These are phyloP conservation scores for Venturiaceae sp. DNA, from an alignment of 2,329 filamentous ascomycete genomes.

Conservation along the genomic window DNA sequence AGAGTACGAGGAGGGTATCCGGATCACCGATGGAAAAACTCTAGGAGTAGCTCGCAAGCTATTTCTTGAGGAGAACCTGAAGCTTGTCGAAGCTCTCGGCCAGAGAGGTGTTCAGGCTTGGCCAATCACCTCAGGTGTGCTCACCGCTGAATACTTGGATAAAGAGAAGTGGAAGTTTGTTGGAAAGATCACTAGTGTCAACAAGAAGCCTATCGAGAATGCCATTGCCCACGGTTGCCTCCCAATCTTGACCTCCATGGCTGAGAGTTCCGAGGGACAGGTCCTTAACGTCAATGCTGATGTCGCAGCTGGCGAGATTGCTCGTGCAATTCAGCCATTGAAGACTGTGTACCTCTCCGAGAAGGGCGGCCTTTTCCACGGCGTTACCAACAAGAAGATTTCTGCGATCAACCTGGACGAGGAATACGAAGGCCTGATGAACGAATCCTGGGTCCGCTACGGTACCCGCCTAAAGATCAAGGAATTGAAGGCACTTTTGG, in stretches of 20 bases:
- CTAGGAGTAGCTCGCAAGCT: constrained; percentile 82
- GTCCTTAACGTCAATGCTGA: constrained; percentile 97
- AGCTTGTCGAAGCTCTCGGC: constrained; percentile 82
- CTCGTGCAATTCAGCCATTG: constrained; percentile 76
- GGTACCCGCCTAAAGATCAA: constrained; percentile 95
- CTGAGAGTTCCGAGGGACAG: constrained; percentile 82
- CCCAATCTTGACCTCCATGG: constrained; percentile 92
- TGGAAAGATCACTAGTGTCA: constrained; percentile 88
- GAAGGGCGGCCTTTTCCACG: constrained; percentile 92
- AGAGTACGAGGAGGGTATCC: constrained; percentile 91
- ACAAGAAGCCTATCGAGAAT: constrained; percentile 81
- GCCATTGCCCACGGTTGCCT: constrained; percentile 86
- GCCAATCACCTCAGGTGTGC: constrained; percentile 81
- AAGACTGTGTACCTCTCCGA: constrained; percentile 99
- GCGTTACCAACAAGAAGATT: constrained; percentile 88
- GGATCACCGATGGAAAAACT: constrained; percentile 92
- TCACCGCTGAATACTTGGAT: constrained; percentile 89
- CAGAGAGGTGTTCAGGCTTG: constrained; percentile 80
- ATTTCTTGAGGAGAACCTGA: constrained; percentile 92
- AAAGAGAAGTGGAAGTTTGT: constrained; percentile 95
- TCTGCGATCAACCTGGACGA: constrained; percentile 96
- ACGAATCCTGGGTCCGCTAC: constrained; percentile 88
- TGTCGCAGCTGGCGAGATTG: constrained; percentile 88
- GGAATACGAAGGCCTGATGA: constrained; percentile 88
- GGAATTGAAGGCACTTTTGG: constrained; percentile 90